phyloP scores from a whole-genome alignment of 2,329 filamentous ascomycete genomes.

The Stagonosporopsis chrysanthemi region DNA sequence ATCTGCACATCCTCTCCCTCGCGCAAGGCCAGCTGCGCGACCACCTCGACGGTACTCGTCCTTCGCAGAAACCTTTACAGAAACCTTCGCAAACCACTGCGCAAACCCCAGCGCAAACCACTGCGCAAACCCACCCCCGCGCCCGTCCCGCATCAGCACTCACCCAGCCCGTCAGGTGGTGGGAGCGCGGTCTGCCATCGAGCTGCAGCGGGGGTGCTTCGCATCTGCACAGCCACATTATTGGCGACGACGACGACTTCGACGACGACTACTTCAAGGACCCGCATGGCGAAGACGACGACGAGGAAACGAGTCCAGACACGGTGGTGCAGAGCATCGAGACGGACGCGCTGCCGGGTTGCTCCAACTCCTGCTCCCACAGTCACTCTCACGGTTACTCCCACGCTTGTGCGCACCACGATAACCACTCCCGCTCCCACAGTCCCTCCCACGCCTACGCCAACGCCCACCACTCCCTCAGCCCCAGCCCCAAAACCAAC shows the following conservation, averaged over 20 bases:
- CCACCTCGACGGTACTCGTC: conserved; percentile 2
- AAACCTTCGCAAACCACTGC: too few species aligned
- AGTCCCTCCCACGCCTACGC: not conserved
- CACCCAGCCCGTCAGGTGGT: not conserved
- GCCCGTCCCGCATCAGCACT: too few species aligned
- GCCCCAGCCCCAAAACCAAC: too few species aligned
- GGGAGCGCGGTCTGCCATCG: not conserved
- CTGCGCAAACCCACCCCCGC: too few species aligned
- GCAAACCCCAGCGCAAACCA: too few species aligned
- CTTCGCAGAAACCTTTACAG: too few species aligned
- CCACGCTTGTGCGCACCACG: too few species aligned
- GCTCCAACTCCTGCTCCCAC: not conserved
- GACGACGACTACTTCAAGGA: too few species aligned
- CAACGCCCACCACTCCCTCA: too few species aligned
- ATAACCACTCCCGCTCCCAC: not conserved
- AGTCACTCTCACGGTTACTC: not conserved
- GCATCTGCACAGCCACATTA: too few species aligned
- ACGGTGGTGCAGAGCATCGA: not conserved
- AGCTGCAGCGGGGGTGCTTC: too few species aligned
- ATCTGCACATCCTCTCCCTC: not conserved
- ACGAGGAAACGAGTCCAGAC: not conserved
- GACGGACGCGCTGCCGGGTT: not conserved
- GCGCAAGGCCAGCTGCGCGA: conserved; percentile 4
- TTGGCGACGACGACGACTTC: not conserved
- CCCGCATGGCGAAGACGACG: not conserved